phyloP scores from a whole-genome alignment of 2,329 filamentous ascomycete species.

The Pseudophaeomoniella oleicola region DNA sequence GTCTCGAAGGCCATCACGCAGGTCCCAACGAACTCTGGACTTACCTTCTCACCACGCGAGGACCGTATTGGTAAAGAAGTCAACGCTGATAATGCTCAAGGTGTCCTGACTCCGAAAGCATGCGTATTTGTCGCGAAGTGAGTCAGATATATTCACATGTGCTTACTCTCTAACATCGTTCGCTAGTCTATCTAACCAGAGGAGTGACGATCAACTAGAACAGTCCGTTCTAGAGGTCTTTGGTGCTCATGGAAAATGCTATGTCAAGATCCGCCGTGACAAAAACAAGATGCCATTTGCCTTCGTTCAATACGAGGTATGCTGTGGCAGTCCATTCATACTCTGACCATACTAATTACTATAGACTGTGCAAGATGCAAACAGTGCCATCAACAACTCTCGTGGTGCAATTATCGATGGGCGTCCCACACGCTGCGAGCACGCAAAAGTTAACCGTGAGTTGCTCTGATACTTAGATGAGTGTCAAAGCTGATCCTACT shows the following conservation, averaged over 20 bases:
- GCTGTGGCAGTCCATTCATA: background rate
- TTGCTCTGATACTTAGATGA: background rate
- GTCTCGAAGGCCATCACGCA: background rate
- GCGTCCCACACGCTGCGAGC: constrained; percentile 10
- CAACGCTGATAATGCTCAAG: constrained; percentile 20
- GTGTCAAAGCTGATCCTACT: constrained; percentile 3
- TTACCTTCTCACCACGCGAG: constrained; percentile 8
- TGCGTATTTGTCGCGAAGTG: constrained; percentile 26
- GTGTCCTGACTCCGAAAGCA: constrained; percentile 20
- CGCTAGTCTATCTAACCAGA: constrained; percentile 16
- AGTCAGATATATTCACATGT: too few relatives aligned
- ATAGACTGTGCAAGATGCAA: constrained; percentile 16
- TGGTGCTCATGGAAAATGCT: constrained; percentile 17
- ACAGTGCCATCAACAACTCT: constrained; percentile 9
- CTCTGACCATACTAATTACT: constrained; percentile 4
- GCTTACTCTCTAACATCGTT: too few relatives aligned
- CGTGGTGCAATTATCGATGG: constrained; percentile 8
- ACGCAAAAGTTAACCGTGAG: constrained; percentile 11
- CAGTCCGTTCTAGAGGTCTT: constrained; percentile 17
- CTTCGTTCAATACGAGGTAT: constrained; percentile 25
- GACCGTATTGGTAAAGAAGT: constrained; percentile 16
- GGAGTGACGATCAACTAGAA: constrained; percentile 14
- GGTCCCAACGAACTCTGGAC: background rate
- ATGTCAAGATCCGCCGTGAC: constrained; percentile 21
- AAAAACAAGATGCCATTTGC: constrained; percentile 19